A percentile compares a stretch with the other conserved stretches of the same genome.
phyloP scores from a whole-genome alignment of 2,329 filamentous ascomycete genomes.

The Lachnellula occidentalis region DNA sequence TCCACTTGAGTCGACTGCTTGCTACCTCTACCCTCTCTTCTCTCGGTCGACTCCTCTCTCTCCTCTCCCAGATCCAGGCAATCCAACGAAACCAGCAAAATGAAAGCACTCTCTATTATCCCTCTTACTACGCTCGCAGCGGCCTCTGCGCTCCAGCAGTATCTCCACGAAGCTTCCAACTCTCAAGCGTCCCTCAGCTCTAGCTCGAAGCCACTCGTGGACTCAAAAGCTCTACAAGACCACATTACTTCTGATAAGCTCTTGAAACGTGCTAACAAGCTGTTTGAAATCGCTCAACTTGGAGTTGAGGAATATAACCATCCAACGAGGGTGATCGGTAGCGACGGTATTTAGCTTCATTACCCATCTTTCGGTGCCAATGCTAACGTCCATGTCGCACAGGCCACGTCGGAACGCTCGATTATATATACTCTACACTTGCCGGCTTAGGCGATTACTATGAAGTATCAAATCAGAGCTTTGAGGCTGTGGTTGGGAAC shows the following conservation, averaged over 20 bases:
- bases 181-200: neutral
- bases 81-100: neutral
- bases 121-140: conserved; percentile 4
- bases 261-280: conserved; percentile 51
- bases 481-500: conserved; percentile 56
- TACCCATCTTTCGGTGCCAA: conserved; percentile 1
- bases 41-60: neutral
- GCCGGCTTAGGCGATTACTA: conserved; percentile 55
- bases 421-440: conserved; percentile 55
- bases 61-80: neutral
- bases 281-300: conserved; percentile 58
- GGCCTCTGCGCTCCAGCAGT: conserved; percentile 8
- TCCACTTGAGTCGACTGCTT: neutral
- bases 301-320: conserved; percentile 57
- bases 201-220: conserved; percentile 29
- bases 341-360: conserved; percentile 42
- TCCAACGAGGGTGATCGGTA: conserved; percentile 67
- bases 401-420: conserved; percentile 60
- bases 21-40: neutral
- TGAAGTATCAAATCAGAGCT: conserved; percentile 55
- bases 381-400: conserved; percentile 19
- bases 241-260: conserved; percentile 52
- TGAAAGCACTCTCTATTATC: conserved; percentile 7
- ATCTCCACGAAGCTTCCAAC: conserved; percentile 1
- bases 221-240: conserved; percentile 50